Evolutionary conservation across 2,329 filamentous ascomycete species (phyloP).

Genomic region (Aotearoamyces nothofagi): DNA sequence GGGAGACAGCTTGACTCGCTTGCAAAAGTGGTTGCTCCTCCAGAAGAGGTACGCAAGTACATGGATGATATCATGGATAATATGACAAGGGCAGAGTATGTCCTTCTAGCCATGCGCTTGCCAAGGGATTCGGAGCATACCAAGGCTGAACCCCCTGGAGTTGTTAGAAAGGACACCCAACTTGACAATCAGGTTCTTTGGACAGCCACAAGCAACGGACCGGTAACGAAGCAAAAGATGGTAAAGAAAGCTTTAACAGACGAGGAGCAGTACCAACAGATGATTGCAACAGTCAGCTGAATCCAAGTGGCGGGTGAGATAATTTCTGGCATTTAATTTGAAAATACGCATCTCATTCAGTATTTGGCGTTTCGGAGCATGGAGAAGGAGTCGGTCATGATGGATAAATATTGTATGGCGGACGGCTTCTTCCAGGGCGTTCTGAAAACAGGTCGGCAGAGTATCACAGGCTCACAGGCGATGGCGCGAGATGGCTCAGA

Average conservation of each 20-base stretch:
- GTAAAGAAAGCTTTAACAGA: constrained; percentile 17
- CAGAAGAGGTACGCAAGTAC: constrained; percentile 46
- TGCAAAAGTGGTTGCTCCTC: constrained; percentile 42
- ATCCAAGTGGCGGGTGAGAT: no score
- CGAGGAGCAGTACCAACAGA: constrained; percentile 28
- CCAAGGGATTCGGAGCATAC: constrained; percentile 26
- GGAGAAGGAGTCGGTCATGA: no score
- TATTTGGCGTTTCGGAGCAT: no score
- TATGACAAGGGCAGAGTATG: constrained; percentile 52
- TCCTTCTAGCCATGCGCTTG: constrained; percentile 51
- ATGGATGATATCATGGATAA: constrained; percentile 59
- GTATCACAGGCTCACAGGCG: no score
- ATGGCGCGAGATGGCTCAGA: no score
- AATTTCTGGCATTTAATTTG: no score
- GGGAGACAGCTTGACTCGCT: constrained; percentile 45
- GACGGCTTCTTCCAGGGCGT: no score
- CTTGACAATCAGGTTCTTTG: constrained; percentile 20
- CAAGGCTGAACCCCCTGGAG: constrained; percentile 6
- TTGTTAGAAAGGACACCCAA: constrained; percentile 10
- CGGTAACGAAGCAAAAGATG: constrained; percentile 8
- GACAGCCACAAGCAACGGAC: constrained; percentile 14
- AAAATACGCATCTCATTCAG: no score
- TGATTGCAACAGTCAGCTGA: constrained; percentile 17
- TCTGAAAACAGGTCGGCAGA: no score
- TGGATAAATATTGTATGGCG: no score